phyloP scores from a whole-genome alignment of 2,329 filamentous ascomycete species.

The Monosporascus ibericus region DNA sequence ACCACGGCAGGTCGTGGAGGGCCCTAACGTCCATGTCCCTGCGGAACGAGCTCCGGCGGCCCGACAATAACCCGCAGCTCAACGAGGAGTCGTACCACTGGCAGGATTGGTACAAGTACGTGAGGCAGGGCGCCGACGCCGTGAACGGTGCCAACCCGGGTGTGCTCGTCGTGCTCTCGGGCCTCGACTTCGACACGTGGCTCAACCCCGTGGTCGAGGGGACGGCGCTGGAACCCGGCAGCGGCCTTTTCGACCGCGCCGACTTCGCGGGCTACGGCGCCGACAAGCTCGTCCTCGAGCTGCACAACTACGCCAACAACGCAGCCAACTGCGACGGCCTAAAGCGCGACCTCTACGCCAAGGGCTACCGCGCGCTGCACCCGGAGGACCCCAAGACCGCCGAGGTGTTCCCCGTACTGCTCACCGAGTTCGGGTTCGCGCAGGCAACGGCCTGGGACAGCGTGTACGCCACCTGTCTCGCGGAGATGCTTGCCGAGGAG shows the following conservation, averaged over 20 bases:
- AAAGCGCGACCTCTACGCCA: slow-evolving; percentile 38
- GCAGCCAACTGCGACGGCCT: slow-evolving; percentile 42
- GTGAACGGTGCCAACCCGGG: slow-evolving; percentile 45
- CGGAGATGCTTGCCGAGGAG: slow-evolving; percentile 39
- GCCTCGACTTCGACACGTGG: slow-evolving; percentile 50
- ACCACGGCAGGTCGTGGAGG: slow-evolving; percentile 44
- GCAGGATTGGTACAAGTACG: slow-evolving; percentile 47
- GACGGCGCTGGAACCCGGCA: slow-evolving; percentile 40
- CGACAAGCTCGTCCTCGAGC: slow-evolving; percentile 52
- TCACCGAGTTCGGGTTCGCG: slow-evolving; percentile 50
- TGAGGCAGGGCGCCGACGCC: slow-evolving; percentile 40
- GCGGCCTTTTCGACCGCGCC: slow-evolving; percentile 32
- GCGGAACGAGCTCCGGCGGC: slow-evolving; percentile 47
- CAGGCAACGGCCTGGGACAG: slow-evolving; percentile 38
- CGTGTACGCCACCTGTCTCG: slow-evolving; percentile 48
- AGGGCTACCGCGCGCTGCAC: slow-evolving; percentile 48
- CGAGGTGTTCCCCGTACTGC: slow-evolving; percentile 41
- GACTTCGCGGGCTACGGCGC: slow-evolving; percentile 41
- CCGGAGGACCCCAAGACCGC: slow-evolving; percentile 26
- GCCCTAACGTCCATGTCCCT: slow-evolving; percentile 43
- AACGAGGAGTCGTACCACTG: slow-evolving; percentile 43
- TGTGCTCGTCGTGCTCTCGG: slow-evolving; percentile 53
- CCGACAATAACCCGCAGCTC: slow-evolving; percentile 29
- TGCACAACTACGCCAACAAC: slow-evolving; percentile 55
- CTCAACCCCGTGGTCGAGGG: slow-evolving; percentile 45